Percentiles rank a stretch among this genome's conserved stretches.
Conservation (phyloP, 805 yeast species). For the Jamesozyma jinghongensis region DNA sequence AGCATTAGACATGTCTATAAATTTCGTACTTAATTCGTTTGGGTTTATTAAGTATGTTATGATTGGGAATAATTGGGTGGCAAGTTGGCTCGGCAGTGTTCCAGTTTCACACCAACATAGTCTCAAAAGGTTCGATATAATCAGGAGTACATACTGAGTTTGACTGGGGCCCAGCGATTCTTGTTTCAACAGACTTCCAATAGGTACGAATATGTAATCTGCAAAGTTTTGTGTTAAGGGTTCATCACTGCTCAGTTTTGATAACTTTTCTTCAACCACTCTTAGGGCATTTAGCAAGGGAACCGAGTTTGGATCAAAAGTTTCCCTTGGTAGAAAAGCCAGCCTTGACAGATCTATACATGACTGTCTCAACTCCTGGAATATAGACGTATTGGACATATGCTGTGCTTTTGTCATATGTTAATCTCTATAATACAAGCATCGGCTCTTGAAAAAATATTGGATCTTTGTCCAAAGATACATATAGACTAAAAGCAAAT, state of each 20-base stretch:
- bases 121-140: conserved; percentile 36
- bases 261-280: conserved; percentile 21
- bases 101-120: conserved; percentile 40
- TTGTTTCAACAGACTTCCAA: conserved; percentile 44
- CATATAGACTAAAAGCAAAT: too few relatives aligned
- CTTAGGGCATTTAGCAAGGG: conserved; percentile 29
- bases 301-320: conserved; percentile 28
- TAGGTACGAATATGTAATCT: conserved; percentile 55
- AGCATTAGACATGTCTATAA: conserved; percentile 3
- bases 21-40: conserved; percentile 18
- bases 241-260: conserved; percentile 3
- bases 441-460: too few relatives aligned
- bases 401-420: background rate
- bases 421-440: too few relatives aligned
- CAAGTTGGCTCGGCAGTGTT: conserved; percentile 31
- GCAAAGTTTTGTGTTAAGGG: conserved; percentile 37
- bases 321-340: conserved; percentile 34
- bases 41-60: conserved; percentile 35
- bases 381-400: conserved; percentile 7
- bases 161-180: conserved; percentile 39
- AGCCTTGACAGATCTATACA: conserved; percentile 39
- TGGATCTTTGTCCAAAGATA: too few relatives aligned
- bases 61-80: conserved; percentile 40
- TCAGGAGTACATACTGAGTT: conserved; percentile 37
- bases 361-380: conserved; percentile 31